Conservation (phyloP, 805 yeast species). For the Pichia manshurica region DNA sequence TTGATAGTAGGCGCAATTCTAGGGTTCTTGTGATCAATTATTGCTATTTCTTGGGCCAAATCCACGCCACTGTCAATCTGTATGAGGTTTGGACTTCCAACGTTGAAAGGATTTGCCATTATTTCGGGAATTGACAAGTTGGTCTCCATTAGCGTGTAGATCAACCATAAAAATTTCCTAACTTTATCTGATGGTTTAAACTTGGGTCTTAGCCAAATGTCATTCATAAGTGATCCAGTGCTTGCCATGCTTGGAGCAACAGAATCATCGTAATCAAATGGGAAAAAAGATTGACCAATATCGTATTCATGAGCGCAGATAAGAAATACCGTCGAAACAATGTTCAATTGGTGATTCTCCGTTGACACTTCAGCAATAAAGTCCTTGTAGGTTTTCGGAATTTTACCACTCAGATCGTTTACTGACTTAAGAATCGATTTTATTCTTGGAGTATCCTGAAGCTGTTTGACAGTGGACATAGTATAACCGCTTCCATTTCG, state of each 20-base stretch:
- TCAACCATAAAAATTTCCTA: slow-evolving; percentile 71
- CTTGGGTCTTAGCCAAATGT: slow-evolving; percentile 59
- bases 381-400: slow-evolving; percentile 42
- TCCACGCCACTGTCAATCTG: not conserved
- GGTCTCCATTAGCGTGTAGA: slow-evolving; percentile 77
- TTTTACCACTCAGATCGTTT: slow-evolving; percentile 59
- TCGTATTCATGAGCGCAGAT: slow-evolving; percentile 54
- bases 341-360: slow-evolving; percentile 36
- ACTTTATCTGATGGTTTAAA: slow-evolving; percentile 65
- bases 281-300: slow-evolving; percentile 26
- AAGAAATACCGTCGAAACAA: slow-evolving; percentile 71
- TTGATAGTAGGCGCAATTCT: slow-evolving; percentile 20
- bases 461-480: slow-evolving; percentile 55
- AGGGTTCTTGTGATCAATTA: slow-evolving; percentile 18
- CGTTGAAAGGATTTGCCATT: slow-evolving; percentile 29
- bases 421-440: slow-evolving; percentile 86
- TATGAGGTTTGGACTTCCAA: not conserved
- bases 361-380: slow-evolving; percentile 28
- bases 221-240: slow-evolving; percentile 53
- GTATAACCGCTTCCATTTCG: slow-evolving; percentile 31
- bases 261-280: slow-evolving; percentile 13
- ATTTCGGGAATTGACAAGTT: slow-evolving; percentile 46
- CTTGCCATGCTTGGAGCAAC: slow-evolving; percentile 5
- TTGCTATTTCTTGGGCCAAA: slow-evolving; percentile 10
- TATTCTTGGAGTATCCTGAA: slow-evolving; percentile 92